Base-by-base conservation (phyloP, 1,284 basidiomycete genomes). In the Trametes hirsuta region DNA sequence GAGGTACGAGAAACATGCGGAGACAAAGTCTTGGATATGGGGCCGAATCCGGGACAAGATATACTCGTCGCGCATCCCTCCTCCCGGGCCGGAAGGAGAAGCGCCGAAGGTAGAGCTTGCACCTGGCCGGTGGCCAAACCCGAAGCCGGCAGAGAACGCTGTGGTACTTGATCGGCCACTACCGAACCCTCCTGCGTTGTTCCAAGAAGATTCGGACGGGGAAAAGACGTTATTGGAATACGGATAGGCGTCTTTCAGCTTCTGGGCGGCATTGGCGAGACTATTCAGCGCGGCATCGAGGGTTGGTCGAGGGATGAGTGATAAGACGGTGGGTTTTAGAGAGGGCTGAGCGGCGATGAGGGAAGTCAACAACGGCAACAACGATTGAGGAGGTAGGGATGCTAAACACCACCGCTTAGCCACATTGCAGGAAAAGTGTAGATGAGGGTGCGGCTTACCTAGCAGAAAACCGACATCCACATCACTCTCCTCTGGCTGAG, bases 381-480 rank as follows among this genome's bases (percentile, higher is more conserved):
- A 77, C 10, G 90, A 88, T 71, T 91, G 84, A 4, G 86, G 77
- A 30, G 91, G 91, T 48, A 91, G 75, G 69, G 84, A 88, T 67
- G 90, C 89, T 91, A 68, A 25, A 35, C 22, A 24, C 18, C 53
- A 35, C 22, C 40, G 50, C 15, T 48, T 54, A 55, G 24, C 48
- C 40, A 54, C 39, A 51, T 15, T 10, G 12, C 21, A 4, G 12
- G 35, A 50, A 61, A 61, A 47, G 35, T 24, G 62, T 49, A 63
- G 50, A 61, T 53, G 39, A 62, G 60, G 59, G 41, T 39, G 34
- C 25, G 22, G 41, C 85, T 62, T 71, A 91, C 90, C 91, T 58
- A 93, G 79, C 61, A 93, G 73, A 48, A 93, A 82, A n/a, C 90
- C 90, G 45, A 93, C 83, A 71, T 93, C 90, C 24, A 92, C 82